Evolutionary conservation across 1,284 basidiomycete species (phyloP), one percentile per base, ranked within the genome.

Genomic region (Ceratobasidium theobromae): DNA sequence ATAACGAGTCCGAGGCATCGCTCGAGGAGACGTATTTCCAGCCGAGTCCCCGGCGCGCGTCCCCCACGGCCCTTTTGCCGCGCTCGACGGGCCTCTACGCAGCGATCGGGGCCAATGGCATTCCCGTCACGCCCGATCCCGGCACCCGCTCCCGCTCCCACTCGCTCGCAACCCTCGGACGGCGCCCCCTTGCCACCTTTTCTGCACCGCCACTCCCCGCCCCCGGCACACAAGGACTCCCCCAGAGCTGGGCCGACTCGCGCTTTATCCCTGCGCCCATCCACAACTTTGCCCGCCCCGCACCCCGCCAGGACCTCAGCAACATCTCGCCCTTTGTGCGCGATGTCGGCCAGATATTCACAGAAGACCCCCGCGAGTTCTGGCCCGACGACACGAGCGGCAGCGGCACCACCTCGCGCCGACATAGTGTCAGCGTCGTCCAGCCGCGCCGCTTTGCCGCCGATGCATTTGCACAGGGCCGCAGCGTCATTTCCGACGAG

Each of bases 341-440:
- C 30, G 89, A 92, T 73, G 86, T 92, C 16, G 84, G 84, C 14
- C 84, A 87, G 75, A 89, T 91, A 67, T 75, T 91, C 38, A 76
- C 65, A 33, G 87, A 89, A 71, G 71, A 73, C 64, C 83, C 88
- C 70, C 79, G 86, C 46, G 87, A 89, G 71, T 78, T 89, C 8
- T 89, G 87, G 87, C 80, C 83, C 14, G 52, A 55, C 64, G 83
- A 86, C 3, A 23, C 32, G 11, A 84, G 83, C 23, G 79, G 79
- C 9, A 91, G 89, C 72, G 93, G 92, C 0, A 88, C 89, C 1
- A 92, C 91, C 9, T 91, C 88, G 71, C 79, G 93, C 48, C 79
- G 93, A 40, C 93, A 95, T 72, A 91, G 88, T 68, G 91, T 95
- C 69, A 92, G 89, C 67, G 86, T 94, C 67, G 89, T 93, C 16